Base-by-base conservation (phyloP, 2,329 filamentous ascomycete genomes). In the Rhytidhysteron rufulum region DNA sequence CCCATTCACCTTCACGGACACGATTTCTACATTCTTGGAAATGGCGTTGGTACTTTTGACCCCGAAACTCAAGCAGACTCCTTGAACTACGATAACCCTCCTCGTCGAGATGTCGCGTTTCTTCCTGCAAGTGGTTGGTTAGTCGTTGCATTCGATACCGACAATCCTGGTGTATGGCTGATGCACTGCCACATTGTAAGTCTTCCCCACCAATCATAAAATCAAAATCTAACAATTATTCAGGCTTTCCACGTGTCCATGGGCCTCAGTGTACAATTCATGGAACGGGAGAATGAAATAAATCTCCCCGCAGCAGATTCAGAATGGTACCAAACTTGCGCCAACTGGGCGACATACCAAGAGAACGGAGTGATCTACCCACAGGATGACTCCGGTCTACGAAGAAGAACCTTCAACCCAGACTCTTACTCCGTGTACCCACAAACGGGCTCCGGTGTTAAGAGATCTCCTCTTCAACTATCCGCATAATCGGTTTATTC, bases 1-100 rank as follows among this genome's bases (percentile, higher is more conserved):
- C 63, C 62, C 1, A 63, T 66, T 37, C 63, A 66, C 41, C 49
- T 66, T n/a, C 61, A 65, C 45, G 60, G 73, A 3, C 70, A 78
- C 55, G 73, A 79, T 49, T 79, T 79, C 62, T 72, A 77, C 57
- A 62, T 80, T 8, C 56, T 80, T 5, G 65, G 67, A 15, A 64
- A 50, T 19, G 59, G 63, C 18, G 41, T 43, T 7, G 62, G 66
- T 2, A 52, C 48, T 9, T 66, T 64, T 40, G 47, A 48, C 5
- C 41, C 32, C 11, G 6, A 3, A 15, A 29, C 39, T 16, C 31
- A 41, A 13, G 31, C 36, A 15, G 41, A 41, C n/a, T 48, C 51
- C 2, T 49, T 71, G 2, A 54, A 52, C 15, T 65, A 65, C 44
- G 42, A 43, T 30, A 60, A 62, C 34, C 60, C 61, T 4, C 41